Evolutionary conservation across 2,329 filamentous ascomycete genomes (phyloP).

Genomic region (Fusarium protoensiforme): DNA sequence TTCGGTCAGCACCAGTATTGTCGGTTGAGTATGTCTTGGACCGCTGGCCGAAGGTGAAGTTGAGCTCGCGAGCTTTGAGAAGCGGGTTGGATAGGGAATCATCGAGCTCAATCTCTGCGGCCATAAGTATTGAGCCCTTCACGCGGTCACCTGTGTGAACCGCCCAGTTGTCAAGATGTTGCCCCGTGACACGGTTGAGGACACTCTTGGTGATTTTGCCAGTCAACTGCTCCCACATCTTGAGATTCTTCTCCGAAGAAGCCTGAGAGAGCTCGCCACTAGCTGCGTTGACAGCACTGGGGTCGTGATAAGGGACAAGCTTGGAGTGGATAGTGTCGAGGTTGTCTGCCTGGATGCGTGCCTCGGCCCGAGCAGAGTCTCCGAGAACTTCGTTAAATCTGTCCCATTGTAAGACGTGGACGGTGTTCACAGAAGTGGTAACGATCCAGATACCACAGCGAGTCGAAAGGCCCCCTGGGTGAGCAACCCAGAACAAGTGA

Average conservation of each 20-base stretch:
- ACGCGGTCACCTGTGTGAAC: conserved; percentile 65
- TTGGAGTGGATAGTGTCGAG: conserved; percentile 52
- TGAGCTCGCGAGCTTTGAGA: conserved; percentile 55
- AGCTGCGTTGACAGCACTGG: conserved; percentile 39
- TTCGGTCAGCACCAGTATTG: conserved; percentile 51
- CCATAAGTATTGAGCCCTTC: conserved; percentile 54
- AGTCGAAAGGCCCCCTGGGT: conserved; percentile 58
- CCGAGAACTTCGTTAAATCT: conserved; percentile 64
- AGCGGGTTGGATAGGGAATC: conserved; percentile 48
- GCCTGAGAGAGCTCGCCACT: conserved; percentile 29
- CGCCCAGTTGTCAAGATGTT: conserved; percentile 57
- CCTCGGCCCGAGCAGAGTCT: conserved; percentile 59
- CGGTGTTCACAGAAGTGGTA: conserved; percentile 47
- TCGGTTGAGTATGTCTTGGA: conserved; percentile 55
- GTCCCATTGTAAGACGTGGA: conserved; percentile 67
- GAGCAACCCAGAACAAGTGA: conserved; percentile 70
- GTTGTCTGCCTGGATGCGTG: conserved; percentile 55
- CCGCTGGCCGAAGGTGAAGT: conserved; percentile 59
- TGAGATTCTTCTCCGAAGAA: conserved; percentile 39
- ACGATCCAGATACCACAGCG: conserved; percentile 70
- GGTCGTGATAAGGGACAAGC: conserved; percentile 59
- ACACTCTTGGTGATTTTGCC: conserved; percentile 57
- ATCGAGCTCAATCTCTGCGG: conserved; percentile 54
- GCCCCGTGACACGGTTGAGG: conserved; percentile 60
- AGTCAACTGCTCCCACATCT: conserved; percentile 65